Conservation (phyloP, 192 early-diverging fungal species). For the Coemansia sp. region DNA sequence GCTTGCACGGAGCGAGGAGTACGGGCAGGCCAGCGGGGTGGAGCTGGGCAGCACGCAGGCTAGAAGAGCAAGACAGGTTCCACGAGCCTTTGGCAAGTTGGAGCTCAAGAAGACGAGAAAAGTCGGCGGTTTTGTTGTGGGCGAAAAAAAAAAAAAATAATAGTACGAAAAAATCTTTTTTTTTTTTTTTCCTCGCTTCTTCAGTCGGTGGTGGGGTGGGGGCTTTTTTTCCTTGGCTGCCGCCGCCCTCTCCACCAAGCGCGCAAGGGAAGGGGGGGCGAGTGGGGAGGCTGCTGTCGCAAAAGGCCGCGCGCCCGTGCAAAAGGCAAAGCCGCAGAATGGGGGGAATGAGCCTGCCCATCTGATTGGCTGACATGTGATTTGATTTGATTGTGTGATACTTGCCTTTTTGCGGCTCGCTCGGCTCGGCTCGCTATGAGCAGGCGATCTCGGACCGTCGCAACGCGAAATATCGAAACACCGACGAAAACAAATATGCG, state of each 20-base stretch:
- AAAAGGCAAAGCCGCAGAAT: too few relatives aligned
- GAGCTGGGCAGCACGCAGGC: neutral
- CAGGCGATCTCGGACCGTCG: neutral
- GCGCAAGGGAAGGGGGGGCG: neutral
- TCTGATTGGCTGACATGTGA: conserved; percentile 3
- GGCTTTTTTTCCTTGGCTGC: neutral
- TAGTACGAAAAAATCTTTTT: conserved; percentile 7
- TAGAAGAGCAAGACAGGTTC: conserved; percentile 5
- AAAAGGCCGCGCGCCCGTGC: neutral
- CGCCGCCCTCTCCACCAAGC: neutral
- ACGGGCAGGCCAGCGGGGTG: conserved; percentile 6
- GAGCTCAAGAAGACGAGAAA: neutral
- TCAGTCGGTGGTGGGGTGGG: neutral
- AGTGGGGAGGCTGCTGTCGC: neutral
- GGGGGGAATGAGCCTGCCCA: too few relatives aligned
- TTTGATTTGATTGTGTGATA: neutral
- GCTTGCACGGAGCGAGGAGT: neutral
- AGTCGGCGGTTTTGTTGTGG: conserved; percentile 6
- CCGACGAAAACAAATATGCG: neutral
- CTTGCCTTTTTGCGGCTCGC: neutral
- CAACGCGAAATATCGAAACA: too few relatives aligned
- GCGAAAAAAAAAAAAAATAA: conserved; percentile 11
- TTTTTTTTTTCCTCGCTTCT: conserved; percentile 5
- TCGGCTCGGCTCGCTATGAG: neutral
- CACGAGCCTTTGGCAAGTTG: conserved; percentile 2